Evolutionary conservation across 106 monocot species (phyloP).

Genomic region (Platanthera guangdongensis): DNA sequence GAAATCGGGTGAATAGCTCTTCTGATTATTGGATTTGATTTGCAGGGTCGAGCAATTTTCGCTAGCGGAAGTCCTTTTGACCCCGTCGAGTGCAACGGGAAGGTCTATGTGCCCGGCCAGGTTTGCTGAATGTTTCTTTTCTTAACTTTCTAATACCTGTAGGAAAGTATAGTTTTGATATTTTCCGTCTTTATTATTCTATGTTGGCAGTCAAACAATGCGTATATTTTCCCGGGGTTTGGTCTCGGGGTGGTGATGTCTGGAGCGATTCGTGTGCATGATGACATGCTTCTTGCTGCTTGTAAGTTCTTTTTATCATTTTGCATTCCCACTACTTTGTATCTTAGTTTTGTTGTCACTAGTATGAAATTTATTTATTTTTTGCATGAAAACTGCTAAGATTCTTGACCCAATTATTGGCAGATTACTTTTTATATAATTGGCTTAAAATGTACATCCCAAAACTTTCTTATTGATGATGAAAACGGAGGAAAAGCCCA

Average conservation of each 20-base stretch:
- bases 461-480: too few species aligned
- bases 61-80: constrained; percentile 89
- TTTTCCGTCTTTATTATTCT: background rate
- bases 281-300: constrained; percentile 83
- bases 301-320: constrained; percentile 29
- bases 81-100: constrained; percentile 59
- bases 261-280: constrained; percentile 66
- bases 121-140: constrained; percentile 17
- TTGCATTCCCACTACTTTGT: too few species aligned
- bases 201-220: constrained; percentile 64
- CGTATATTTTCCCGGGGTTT: constrained; percentile 85
- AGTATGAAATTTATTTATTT: too few species aligned
- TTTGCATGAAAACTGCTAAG: too few species aligned
- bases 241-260: constrained; percentile 80
- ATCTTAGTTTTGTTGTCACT: too few species aligned
- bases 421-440: too few species aligned
- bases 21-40: background rate
- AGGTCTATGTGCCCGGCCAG: constrained; percentile 58
- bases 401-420: too few species aligned
- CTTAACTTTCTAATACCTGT: background rate
- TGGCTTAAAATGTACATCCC: too few species aligned
- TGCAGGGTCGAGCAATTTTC: constrained; percentile 74
- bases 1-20: constrained; percentile 6
- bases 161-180: background rate
- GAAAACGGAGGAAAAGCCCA: too few species aligned